Percentiles rank a stretch among this genome's conserved stretches.
Conservation (phyloP, 768 basidiomycete species). For the Suillus luteus region DNA sequence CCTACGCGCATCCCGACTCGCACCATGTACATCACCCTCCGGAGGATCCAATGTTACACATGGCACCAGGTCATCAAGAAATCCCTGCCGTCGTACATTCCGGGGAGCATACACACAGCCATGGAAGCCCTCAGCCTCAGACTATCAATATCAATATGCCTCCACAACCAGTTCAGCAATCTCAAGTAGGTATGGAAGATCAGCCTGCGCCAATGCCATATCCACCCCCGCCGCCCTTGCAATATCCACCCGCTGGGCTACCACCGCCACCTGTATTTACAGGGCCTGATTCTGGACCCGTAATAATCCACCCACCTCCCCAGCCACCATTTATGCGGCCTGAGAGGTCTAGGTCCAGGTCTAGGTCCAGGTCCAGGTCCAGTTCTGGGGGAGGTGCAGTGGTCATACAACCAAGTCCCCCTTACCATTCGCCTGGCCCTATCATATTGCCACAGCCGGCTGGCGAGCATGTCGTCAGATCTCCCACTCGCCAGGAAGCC, state of each 20-base stretch:
- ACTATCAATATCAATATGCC: conserved; percentile 17
- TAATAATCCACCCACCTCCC: conserved; percentile 26
- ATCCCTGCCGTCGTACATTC: conserved; percentile 21
- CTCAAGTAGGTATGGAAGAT: background rate
- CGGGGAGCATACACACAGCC: background rate
- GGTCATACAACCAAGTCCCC: conserved; percentile 19
- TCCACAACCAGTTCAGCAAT: background rate
- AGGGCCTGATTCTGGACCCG: background rate
- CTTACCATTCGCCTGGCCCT: conserved; percentile 27
- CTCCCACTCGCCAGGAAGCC: conserved; percentile 30
- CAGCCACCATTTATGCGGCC: conserved; percentile 5
- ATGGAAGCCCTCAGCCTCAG: conserved; percentile 14
- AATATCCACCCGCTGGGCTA: background rate
- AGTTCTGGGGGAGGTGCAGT: conserved; percentile 8
- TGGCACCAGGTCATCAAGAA: conserved; percentile 4
- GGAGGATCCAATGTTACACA: background rate
- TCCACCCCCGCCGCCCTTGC: too few species aligned
- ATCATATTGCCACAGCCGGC: conserved; percentile 22
- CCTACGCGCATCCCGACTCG: background rate
- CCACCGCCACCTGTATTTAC: conserved; percentile 13
- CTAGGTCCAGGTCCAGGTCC: conserved; percentile 17
- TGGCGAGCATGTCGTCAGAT: conserved; percentile 15
- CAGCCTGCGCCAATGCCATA: background rate
- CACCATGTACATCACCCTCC: background rate
- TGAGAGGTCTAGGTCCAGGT: conserved; percentile 1